phyloP scores from a whole-genome alignment of 805 yeast genomes.

The Schwanniomyces yamadae region DNA sequence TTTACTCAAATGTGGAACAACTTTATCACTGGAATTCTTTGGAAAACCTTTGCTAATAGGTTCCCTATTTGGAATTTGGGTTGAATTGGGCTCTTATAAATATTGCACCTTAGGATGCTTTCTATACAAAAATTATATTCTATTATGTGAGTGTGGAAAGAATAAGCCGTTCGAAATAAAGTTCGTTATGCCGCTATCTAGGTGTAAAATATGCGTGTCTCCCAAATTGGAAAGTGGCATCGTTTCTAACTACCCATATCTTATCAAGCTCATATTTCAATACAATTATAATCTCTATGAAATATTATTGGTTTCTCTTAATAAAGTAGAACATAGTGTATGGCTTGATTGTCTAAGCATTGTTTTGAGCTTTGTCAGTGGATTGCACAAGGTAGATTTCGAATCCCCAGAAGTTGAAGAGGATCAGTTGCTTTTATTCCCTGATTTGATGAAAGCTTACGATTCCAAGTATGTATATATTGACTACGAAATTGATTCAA shows the following conservation, averaged over 20 bases:
- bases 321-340: conserved; percentile 29
- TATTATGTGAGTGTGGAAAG: conserved; percentile 26
- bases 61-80: conserved; percentile 41
- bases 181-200: conserved; percentile 50
- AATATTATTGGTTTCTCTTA: conserved; percentile 34
- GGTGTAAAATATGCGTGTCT: no score
- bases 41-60: conserved; percentile 48
- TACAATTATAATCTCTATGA: conserved; percentile 42
- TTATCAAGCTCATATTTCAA: conserved; percentile 50
- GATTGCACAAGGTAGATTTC: conserved; percentile 21
- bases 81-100: conserved; percentile 17
- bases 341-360: conserved; percentile 39
- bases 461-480: conserved; percentile 13
- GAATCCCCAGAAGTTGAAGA: conserved; percentile 7
- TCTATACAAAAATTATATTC: conserved; percentile 51
- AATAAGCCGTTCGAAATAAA: conserved; percentile 28
- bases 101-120: conserved; percentile 31
- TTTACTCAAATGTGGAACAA: conserved; percentile 5
- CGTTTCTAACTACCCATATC: conserved; percentile 26
- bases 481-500: not conserved
- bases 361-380: conserved; percentile 25
- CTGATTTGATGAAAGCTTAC: conserved; percentile 17
- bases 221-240: no score
- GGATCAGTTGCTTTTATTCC: conserved; percentile 11
- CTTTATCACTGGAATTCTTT: conserved; percentile 39